Evolutionary conservation across 83 land plant species (phyloP).

Genomic region (Isoetes engelmannii): DNA sequence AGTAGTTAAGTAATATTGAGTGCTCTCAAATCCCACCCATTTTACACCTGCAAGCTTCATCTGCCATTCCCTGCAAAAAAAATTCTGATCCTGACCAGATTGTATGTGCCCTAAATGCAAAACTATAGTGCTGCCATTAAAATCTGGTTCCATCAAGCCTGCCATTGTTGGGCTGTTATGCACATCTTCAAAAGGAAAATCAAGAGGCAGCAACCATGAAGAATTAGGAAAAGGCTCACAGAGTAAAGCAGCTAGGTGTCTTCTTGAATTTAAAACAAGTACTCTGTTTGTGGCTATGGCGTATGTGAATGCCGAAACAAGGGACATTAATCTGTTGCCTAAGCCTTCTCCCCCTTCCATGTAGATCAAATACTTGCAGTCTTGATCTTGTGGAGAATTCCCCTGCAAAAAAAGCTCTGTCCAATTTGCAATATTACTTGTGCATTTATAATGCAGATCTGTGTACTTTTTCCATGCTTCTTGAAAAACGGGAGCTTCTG

Average conservation of each 20-base stretch:
- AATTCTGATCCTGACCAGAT: slow-evolving; percentile 13
- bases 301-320: slow-evolving; percentile 24
- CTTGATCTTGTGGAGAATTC: neutral
- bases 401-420: slow-evolving; percentile 10
- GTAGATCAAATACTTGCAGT: slow-evolving; percentile 16
- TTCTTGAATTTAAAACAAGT: slow-evolving; percentile 21
- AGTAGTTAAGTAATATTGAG: slow-evolving; percentile 24
- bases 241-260: slow-evolving; percentile 14
- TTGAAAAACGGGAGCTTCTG: slow-evolving; percentile 11
- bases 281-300: slow-evolving; percentile 23
- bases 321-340: slow-evolving; percentile 23
- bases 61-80: slow-evolving; percentile 22
- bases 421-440: slow-evolving; percentile 15
- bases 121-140: slow-evolving; percentile 10
- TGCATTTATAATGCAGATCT: slow-evolving; percentile 21
- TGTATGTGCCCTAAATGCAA: slow-evolving; percentile 19
- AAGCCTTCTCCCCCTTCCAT: slow-evolving; percentile 13
- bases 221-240: slow-evolving; percentile 37
- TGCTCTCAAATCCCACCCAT: slow-evolving; percentile 29
- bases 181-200: slow-evolving; percentile 11
- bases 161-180: neutral
- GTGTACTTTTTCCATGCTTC: slow-evolving; percentile 24
- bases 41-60: slow-evolving; percentile 5
- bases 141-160: neutral
- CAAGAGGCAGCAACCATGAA: slow-evolving; percentile 21